Percentiles rank a stretch among this genome's conserved stretches.
These are phyloP conservation scores for Clitopilus passeckerianus DNA, from an alignment of 768 basidiomycete species.

Conservation along the genomic window DNA sequence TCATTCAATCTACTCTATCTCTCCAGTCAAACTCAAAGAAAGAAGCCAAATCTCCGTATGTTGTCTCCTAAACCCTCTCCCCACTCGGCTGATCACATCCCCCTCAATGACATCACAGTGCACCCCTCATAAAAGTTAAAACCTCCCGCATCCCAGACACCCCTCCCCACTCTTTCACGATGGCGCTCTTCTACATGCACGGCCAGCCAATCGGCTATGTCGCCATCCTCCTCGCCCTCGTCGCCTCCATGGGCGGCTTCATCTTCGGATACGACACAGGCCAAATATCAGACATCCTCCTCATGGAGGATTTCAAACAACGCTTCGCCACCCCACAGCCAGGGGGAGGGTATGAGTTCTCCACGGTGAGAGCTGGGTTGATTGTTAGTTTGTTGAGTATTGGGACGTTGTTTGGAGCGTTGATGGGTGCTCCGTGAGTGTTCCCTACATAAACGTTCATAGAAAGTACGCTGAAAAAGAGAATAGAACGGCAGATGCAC, in stretches of 20 bases:
- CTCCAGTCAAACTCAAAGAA: too few relatives aligned
- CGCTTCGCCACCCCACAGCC: constrained; percentile 46
- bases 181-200: constrained; percentile 27
- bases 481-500: constrained; percentile 51
- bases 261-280: constrained; percentile 71
- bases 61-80: too few relatives aligned
- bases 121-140: too few relatives aligned
- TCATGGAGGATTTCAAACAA: constrained; percentile 64
- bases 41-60: too few relatives aligned
- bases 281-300: constrained; percentile 71
- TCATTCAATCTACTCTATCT: too few relatives aligned
- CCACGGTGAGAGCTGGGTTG: constrained; percentile 53
- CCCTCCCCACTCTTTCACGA: neutral
- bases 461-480: constrained; percentile 1
- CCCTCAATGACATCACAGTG: too few relatives aligned
- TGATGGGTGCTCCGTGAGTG: constrained; percentile 56
- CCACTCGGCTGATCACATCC: too few relatives aligned
- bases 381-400: constrained; percentile 71
- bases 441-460: neutral
- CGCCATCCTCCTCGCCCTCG: constrained; percentile 59
- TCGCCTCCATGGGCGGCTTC: constrained; percentile 71
- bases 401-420: constrained; percentile 61
- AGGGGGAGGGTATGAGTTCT: constrained; percentile 44
- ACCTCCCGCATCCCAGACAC: too few relatives aligned
- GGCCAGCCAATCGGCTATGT: constrained; percentile 59